Conservation (phyloP, 2,329 filamentous ascomycete genomes). For the Hortaea werneckii region DNA sequence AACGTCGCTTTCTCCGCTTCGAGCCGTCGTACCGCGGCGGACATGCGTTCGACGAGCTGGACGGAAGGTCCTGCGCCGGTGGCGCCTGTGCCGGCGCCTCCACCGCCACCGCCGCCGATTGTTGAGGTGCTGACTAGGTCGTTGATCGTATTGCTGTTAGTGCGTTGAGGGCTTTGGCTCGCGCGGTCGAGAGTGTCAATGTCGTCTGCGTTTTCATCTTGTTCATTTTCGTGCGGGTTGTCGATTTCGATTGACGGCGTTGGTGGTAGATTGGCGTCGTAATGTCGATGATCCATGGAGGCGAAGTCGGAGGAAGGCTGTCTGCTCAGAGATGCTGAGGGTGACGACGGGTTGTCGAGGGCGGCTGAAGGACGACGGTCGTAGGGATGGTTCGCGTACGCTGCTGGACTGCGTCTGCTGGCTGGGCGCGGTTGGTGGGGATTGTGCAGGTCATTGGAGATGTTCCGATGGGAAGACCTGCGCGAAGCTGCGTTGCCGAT, state of each 20-base stretch:
- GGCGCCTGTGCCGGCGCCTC: too few relatives aligned
- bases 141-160: slow-evolving; percentile 60
- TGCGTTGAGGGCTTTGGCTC: slow-evolving; percentile 39
- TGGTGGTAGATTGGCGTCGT: slow-evolving; percentile 6
- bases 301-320: not conserved
- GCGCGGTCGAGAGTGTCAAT: not conserved
- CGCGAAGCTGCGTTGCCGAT: slow-evolving; percentile 17
- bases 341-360: slow-evolving; percentile 31
- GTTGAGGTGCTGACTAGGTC: slow-evolving; percentile 26
- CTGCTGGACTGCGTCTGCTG: slow-evolving; percentile 21
- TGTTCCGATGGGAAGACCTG: slow-evolving; percentile 19
- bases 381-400: slow-evolving; percentile 4
- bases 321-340: slow-evolving; percentile 22
- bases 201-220: slow-evolving; percentile 31
- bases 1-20: slow-evolving; percentile 85
- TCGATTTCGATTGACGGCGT: slow-evolving; percentile 41
- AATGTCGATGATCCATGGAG: slow-evolving; percentile 7
- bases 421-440: slow-evolving; percentile 15
- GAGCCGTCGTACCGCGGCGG: slow-evolving; percentile 77
- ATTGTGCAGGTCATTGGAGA: slow-evolving; percentile 20
- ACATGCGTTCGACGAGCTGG: slow-evolving; percentile 93
- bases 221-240: slow-evolving; percentile 45
- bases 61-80: slow-evolving; percentile 82
- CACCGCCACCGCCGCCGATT: slow-evolving; percentile 33
- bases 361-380: slow-evolving; percentile 23